Evolutionary conservation across 208 protist species (phyloP), one percentile per base, ranked within the genome.

Genomic region (Wallacemonas collosoma): DNA sequence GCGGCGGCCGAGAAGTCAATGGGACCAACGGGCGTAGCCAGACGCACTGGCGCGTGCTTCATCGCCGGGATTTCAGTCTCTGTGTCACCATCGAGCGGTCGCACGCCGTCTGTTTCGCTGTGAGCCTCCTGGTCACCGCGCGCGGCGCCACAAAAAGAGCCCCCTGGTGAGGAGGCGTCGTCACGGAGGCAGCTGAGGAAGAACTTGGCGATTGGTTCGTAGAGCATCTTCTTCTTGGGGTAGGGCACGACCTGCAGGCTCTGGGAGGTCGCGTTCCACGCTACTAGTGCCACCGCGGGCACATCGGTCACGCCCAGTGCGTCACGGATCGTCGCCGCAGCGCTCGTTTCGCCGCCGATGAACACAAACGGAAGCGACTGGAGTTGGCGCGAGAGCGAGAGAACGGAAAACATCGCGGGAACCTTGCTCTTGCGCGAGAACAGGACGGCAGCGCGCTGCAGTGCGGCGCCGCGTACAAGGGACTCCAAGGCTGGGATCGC

Each of bases 381-480:
- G n/a, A 97, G 80, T 61, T 83, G 75, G 44, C 82, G 80, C 11
- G 94, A 96, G 15, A 84, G 58, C 4, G 89, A 76, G 48, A 96
- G 70, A 7, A 97, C 86, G 55, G 89, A 88, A 35, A 93, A 84
- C 64, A 96, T 84, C 2, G 94, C 84, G 35, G 94, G 90, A 43
- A 94, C 80, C 71, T 87, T 89, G 9, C 41, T 40, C 78, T 96
- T 96, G 1, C 84, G 61, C 6, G 90, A 93, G 68, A 97, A 92
- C 45, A 97, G 76, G 39, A 93, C 87, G 2, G 81, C 91, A 2
- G 81, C 63, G 55, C 80, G 81, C 53, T 81, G 79, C 38, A 73
- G 71, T 9, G 77, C 77, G 1, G 88, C 40, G 3, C 67, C 53
- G 14, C n/a, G n/a, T 3, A 86, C 72, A 26, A 75, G 60, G 1